Base-by-base conservation (phyloP, 2,329 filamentous ascomycete species). In the Aspergillus tanneri region DNA sequence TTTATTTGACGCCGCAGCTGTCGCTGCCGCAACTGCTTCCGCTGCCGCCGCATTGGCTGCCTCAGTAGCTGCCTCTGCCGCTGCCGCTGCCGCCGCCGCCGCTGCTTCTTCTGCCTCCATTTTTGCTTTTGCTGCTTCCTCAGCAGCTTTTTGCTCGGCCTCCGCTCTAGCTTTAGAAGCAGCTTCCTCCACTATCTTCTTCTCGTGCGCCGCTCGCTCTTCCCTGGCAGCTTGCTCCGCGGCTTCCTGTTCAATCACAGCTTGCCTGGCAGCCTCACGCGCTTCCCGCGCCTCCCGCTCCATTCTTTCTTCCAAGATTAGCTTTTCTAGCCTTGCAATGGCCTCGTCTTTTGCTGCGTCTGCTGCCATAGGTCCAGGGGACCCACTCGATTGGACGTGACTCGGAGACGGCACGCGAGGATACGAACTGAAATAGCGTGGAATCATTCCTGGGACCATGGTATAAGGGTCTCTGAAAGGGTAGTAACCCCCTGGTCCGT, bases 241-340 rank as follows among this genome's bases (percentile, higher is more conserved):
- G 11, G 76, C 77, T 32, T 85, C 80, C 52, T 79, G 79, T 53
- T 78, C 78, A 39, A 77, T 71, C 8, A 69, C 70, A 49, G 72
- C 74, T 55, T 71, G 54, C 12, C 62, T 58, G 14, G 65, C 66
- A 19, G 67, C 68, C 54, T 73, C 72, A 36, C 68, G 59, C 5
- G 61, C 62, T 41, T 69, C 67, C 25, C 61, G 63, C 23, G 64
- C 65, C 50, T 73, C 71, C 25, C 70, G 66, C 16, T 74, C 72
- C 9, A 54, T 63, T 39, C 69, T 67, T 48, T 76, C 71, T 12
- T 76, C 72, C 43, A 73, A 46, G 36, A 79, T 75, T 49, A 88
- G 67, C 57, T 86, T 78, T 53, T 81, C 77, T 52, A 85, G 78
- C 47, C 85, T 77, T n/a, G 74, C 73, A 53, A 85, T 82, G 47